These are phyloP conservation scores for Blastocystis sp. DNA, from an alignment of 352 stramenopile species.

Conservation along the genomic window DNA sequence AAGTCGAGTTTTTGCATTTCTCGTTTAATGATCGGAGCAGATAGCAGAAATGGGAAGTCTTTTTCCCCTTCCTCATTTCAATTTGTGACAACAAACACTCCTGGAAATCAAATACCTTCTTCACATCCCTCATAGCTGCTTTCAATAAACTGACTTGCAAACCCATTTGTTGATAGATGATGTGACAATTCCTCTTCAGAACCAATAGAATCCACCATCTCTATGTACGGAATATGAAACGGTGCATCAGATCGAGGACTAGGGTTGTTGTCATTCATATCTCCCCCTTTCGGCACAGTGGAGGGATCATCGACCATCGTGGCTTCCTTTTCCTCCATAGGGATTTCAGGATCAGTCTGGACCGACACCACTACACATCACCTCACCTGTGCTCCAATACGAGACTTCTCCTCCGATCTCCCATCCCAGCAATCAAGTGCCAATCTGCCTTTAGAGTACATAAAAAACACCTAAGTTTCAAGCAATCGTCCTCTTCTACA, in stretches of 20 bases:
- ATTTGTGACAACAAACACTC: constrained; percentile 1
- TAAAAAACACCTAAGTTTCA: too few relatives aligned
- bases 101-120: constrained; percentile 20
- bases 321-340: not conserved
- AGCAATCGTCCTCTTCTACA: not conserved
- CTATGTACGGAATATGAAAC: not conserved
- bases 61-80: not conserved
- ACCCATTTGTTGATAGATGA: not conserved
- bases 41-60: constrained; percentile 16
- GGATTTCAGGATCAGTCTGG: too few relatives aligned
- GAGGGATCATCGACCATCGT: not conserved
- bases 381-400: too few relatives aligned
- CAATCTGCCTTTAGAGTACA: too few relatives aligned
- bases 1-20: not conserved
- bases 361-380: too few relatives aligned
- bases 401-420: too few relatives aligned
- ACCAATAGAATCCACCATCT: not conserved
- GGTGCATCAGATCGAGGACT: not conserved
- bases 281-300: too few relatives aligned
- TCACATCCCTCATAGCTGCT: constrained; percentile 32
- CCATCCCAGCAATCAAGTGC: too few relatives aligned
- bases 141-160: not conserved
- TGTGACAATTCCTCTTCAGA: not conserved
- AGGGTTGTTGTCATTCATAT: not conserved
- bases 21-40: constrained; percentile 24